phyloP scores from a whole-genome alignment of 2,329 filamentous ascomycete species.

The Monosporascus sp. region DNA sequence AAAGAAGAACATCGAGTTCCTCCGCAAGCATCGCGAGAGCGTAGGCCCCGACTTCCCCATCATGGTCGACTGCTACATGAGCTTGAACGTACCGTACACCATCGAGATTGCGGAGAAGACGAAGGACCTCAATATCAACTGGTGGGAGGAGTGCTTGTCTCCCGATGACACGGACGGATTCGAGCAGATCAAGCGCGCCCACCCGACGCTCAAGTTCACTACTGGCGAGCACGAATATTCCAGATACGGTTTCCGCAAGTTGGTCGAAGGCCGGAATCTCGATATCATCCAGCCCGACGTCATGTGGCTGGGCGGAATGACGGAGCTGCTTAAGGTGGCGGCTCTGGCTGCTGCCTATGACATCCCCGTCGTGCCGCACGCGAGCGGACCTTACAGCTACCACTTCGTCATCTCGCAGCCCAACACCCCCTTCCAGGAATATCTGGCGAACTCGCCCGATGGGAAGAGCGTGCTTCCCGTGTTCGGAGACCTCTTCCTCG shows the following conservation, averaged over 20 bases:
- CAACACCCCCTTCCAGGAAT: slow-evolving; percentile 94
- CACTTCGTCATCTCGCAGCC: slow-evolving; percentile 93
- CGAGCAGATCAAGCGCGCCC: slow-evolving; percentile 81
- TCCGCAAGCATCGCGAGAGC: slow-evolving; percentile 76
- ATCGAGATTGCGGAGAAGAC: slow-evolving; percentile 85
- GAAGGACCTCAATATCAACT: slow-evolving; percentile 83
- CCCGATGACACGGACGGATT: slow-evolving; percentile 93
- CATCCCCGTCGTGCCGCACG: slow-evolving; percentile 91
- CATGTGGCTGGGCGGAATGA: slow-evolving; percentile 95
- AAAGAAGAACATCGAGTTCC: slow-evolving; percentile 84
- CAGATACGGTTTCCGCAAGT: slow-evolving; percentile 88
- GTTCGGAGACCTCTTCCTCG: slow-evolving; percentile 84
- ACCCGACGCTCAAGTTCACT: slow-evolving; percentile 88
- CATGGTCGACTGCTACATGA: slow-evolving; percentile 98
- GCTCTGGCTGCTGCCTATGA: slow-evolving; percentile 91
- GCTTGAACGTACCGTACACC: slow-evolving; percentile 84
- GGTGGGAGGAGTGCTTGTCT: slow-evolving; percentile 93
- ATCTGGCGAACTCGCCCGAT: slow-evolving; percentile 87
- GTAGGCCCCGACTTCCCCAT: slow-evolving; percentile 88
- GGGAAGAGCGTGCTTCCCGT: slow-evolving; percentile 86
- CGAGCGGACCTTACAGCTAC: slow-evolving; percentile 90
- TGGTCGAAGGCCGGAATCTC: slow-evolving; percentile 84
- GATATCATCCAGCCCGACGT: slow-evolving; percentile 95
- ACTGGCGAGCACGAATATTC: slow-evolving; percentile 96
- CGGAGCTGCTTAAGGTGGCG: slow-evolving; percentile 83